Base-by-base conservation (phyloP, 495 filamentous ascomycete species). In the Aspergillus egyptiacus region DNA sequence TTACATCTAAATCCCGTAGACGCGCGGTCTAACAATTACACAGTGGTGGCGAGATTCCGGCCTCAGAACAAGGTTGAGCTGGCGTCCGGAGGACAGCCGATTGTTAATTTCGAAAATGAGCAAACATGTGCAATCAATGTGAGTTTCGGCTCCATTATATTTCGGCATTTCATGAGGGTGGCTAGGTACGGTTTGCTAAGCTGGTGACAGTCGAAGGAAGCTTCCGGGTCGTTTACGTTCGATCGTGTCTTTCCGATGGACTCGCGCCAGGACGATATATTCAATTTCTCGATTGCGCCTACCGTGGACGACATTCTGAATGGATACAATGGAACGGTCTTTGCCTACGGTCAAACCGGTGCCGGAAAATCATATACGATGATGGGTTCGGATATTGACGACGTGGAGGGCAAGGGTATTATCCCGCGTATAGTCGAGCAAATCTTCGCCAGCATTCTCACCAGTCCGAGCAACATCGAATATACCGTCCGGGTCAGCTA, bases 311-410 rank as follows among this genome's bases (percentile, higher is more conserved):
- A 98, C 64, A 95, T 98, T 55, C 77, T 98, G 41, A 94, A 96
- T 68, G 93, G 93, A 52, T 98, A 98, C 79, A 98, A 98, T 73
- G 93, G 93, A 63, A 97, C 94, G 25, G 93, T 98, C 42, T 97
- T 98, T 63, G 93, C 93, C 54, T 98, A 98, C 64, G 93, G 93
- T 64, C 93, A 98, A 75, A 98, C 93, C 1, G 93, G 93, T 66
- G 91, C 94, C 5, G 93, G 93, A 68, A 98, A 98, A 73, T 97
- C 93, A 13, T 97, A 91, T 66, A 96, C 91, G 0, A 98, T 98
- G 93, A 98, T 97, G 93, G 91, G 91, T 44, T 85, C 83, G 18
- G 91, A 91, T 70, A 96, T 97, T 65, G 93, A 95, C 58, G 87
- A 96, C 67, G 86, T 90, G 0, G 75, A 82, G 44, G 82, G 82